phyloP scores from a whole-genome alignment of 1,284 basidiomycete species.

The Moniliophthora roreri region DNA sequence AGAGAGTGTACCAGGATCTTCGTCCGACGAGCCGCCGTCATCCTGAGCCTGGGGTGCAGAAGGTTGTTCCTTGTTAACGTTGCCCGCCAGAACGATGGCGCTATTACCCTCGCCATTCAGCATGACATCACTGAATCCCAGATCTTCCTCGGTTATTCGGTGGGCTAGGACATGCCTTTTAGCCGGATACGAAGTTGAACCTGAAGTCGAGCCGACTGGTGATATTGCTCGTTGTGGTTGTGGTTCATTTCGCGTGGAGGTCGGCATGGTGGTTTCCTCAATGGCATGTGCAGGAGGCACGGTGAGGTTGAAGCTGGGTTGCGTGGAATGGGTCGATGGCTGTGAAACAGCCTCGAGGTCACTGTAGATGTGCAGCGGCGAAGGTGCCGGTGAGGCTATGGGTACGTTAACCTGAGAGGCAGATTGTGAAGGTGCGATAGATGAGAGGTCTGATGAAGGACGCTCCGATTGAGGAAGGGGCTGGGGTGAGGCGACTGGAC shows the following conservation, averaged over 20 bases:
- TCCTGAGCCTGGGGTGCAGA: conserved; percentile 32
- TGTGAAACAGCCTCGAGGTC: conserved; percentile 7
- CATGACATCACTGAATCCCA: conserved; percentile 12
- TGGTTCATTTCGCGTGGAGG: conserved; percentile 15
- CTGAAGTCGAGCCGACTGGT: conserved; percentile 9
- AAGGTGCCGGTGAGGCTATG: conserved; percentile 11
- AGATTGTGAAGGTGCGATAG: conserved; percentile 65
- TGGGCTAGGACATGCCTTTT: conserved; percentile 31
- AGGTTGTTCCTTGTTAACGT: conserved; percentile 5
- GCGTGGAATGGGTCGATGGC: background rate
- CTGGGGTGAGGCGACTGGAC: conserved; percentile 14
- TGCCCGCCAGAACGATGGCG: background rate
- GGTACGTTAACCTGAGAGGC: conserved; percentile 50
- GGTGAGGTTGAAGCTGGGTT: conserved; percentile 19
- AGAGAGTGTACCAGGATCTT: conserved; percentile 28
- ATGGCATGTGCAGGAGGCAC: conserved; percentile 63
- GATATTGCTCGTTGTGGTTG: background rate
- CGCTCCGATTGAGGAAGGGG: conserved; percentile 7
- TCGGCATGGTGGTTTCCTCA: conserved; percentile 41
- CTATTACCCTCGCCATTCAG: background rate
- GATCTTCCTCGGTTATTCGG: conserved; percentile 46
- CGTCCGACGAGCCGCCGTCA: conserved; percentile 12
- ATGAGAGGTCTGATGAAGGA: conserved; percentile 39
- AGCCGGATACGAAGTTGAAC: conserved; percentile 13
- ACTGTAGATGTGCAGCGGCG: conserved; percentile 14